These are phyloP conservation scores for Pythium chondricola DNA, from an alignment of 352 stramenopile genomes.

Conservation along the genomic window DNA sequence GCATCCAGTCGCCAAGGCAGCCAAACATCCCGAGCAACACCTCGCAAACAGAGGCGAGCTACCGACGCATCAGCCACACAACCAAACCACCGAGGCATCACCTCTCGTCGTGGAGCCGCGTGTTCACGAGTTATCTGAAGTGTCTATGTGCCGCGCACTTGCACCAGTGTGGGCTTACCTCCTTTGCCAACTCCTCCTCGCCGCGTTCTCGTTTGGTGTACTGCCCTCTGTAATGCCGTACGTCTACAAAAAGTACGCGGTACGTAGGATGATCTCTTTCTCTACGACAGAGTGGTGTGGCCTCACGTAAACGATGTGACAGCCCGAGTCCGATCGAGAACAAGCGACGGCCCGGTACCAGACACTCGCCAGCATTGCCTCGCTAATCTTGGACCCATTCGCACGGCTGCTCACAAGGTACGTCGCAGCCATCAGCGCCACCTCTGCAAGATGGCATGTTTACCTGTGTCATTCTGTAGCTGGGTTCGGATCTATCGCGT, in stretches of 20 bases:
- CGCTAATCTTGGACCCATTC: constrained; percentile 48
- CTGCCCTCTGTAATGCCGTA: constrained; percentile 69
- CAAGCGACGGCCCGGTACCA: constrained; percentile 39
- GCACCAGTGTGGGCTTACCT: constrained; percentile 43
- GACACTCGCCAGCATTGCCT: constrained; percentile 42
- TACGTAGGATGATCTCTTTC: too few relatives aligned
- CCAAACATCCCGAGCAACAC: background rate
- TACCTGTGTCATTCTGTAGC: constrained; percentile 11
- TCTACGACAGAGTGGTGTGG: too few relatives aligned
- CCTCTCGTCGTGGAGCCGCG: background rate
- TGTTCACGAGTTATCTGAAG: background rate
- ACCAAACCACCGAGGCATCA: constrained; percentile 1
- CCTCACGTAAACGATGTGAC: too few relatives aligned
- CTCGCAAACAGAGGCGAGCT: constrained; percentile 1
- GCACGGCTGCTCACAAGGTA: constrained; percentile 37
- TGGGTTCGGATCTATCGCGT: constrained; percentile 48
- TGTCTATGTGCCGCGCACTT: constrained; percentile 21
- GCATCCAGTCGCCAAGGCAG: constrained; percentile 22
- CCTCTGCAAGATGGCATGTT: background rate
- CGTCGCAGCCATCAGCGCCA: background rate
- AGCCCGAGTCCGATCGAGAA: constrained; percentile 33
- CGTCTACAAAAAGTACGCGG: constrained; percentile 64
- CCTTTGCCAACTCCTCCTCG: constrained; percentile 44
- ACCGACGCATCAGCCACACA: background rate
- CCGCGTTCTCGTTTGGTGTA: constrained; percentile 57